phyloP scores from a whole-genome alignment of 139 green algal genomes.

The Micractinium sp. region DNA sequence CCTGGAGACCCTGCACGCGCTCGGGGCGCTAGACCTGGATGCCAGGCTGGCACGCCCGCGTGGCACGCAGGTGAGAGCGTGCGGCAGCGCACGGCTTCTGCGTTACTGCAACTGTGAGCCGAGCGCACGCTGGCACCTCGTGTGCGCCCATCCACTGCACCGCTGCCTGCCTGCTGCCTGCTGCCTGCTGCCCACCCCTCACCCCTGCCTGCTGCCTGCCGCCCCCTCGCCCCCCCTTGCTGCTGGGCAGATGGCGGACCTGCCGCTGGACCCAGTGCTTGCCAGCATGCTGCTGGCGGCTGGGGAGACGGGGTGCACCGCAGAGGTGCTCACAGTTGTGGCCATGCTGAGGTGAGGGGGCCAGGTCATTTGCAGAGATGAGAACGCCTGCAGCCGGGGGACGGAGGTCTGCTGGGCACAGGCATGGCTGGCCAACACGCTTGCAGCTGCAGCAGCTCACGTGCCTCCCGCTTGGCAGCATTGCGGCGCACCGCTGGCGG shows the following conservation, averaged over 20 bases:
- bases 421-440: no score
- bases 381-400: not conserved
- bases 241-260: constrained; percentile 91
- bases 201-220: no score
- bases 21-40: constrained; percentile 83
- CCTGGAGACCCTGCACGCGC: constrained; percentile 86
- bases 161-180: not conserved
- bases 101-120: not conserved
- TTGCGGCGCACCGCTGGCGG: not conserved
- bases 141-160: not conserved
- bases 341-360: constrained; percentile 73
- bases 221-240: no score
- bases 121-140: no score
- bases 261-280: constrained; percentile 95
- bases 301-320: constrained; percentile 67
- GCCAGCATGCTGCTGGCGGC: constrained; percentile 91
- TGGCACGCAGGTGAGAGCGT: constrained; percentile 6
- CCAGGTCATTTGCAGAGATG: no score
- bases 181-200: no score
- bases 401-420: not conserved
- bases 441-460: no score
- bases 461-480: not conserved
- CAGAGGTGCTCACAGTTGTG: constrained; percentile 90
- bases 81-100: not conserved
- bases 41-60: constrained; percentile 20